Base-by-base conservation (phyloP, 2,329 filamentous ascomycete genomes). In the Cordyceps cicadae region DNA sequence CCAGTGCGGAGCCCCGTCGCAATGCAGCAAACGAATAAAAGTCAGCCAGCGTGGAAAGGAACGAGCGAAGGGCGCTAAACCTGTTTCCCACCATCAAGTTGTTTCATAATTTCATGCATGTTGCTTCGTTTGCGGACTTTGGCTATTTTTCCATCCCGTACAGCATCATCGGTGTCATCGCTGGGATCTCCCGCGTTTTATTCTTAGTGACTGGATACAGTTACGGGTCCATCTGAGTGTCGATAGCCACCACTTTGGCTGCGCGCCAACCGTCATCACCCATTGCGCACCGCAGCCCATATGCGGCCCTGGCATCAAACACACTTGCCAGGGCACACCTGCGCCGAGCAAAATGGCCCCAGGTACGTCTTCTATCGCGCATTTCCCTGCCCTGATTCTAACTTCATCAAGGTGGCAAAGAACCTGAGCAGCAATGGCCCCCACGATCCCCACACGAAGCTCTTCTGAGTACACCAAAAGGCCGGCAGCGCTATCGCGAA, bases 401-500 rank as follows among this genome's bases (percentile, higher is more conserved):
- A 61, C 50, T 17, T 24, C 37, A 48, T 39, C 21, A n/a, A 52
- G 51, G 59, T 63, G 56, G 56, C 51, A 67, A 72, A 65, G 71
- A 74, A 67, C 71, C 77, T 63, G 78, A 81, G 68, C 72, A 78
- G 50, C 81, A 86, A 72, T 89, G 86, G 86, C 86, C 86, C 19
- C 86, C 86, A 24, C 78, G 82, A 70, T 88, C 85, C 60, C 86
- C 86, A 48, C 83, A 82, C 70, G 85, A 88, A 69, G 85, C 77
- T 56, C 77, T 88, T 21, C 69, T 86, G 43, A 80, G 82, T 70
- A 86, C 92, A 3, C 93, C 93, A 1, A 85, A 87, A 65, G 93
- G 92, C 58, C 87, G 92, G 67, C 85, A 87, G 70, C 87, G 86
- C 71, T 85, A 90, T 68, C 82, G 87, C 70, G 84, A 87, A 63